Conservation (phyloP, 345 rosid genomes). For the Toxicodendron radicans region DNA sequence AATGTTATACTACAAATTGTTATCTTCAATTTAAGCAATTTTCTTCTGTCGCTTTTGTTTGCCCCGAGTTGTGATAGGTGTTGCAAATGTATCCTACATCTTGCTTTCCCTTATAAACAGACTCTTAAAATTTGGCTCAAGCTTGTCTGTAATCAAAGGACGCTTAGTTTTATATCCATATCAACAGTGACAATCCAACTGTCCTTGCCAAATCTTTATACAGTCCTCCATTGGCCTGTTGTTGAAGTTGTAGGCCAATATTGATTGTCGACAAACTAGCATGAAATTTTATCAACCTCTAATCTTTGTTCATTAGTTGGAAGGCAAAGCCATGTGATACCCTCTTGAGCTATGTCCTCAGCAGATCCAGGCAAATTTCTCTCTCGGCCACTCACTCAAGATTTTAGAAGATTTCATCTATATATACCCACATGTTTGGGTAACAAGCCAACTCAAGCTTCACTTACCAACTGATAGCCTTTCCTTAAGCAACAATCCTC, state of each 20-base stretch:
- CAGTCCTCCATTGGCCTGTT: neutral
- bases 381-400: neutral
- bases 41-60: neutral
- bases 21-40: too few species aligned
- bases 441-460: constrained; percentile 8
- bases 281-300: neutral
- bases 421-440: neutral
- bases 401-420: neutral
- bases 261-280: neutral
- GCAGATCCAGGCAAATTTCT: neutral
- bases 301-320: constrained; percentile 6
- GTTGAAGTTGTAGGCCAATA: neutral
- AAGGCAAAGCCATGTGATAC: constrained; percentile 10
- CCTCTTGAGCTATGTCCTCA: neutral
- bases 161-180: neutral
- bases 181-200: neutral
- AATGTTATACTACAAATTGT: too few species aligned
- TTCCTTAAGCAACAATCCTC: neutral
- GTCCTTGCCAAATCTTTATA: neutral
- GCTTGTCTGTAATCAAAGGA: neutral
- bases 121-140: neutral
- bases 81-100: neutral
- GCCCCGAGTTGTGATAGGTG: neutral
- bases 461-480: neutral
- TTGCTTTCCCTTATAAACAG: neutral